Evolutionary conservation across 306 rosid species (phyloP), one percentile per base, ranked within the genome.

Genomic region (Citrullus colocynthis): DNA sequence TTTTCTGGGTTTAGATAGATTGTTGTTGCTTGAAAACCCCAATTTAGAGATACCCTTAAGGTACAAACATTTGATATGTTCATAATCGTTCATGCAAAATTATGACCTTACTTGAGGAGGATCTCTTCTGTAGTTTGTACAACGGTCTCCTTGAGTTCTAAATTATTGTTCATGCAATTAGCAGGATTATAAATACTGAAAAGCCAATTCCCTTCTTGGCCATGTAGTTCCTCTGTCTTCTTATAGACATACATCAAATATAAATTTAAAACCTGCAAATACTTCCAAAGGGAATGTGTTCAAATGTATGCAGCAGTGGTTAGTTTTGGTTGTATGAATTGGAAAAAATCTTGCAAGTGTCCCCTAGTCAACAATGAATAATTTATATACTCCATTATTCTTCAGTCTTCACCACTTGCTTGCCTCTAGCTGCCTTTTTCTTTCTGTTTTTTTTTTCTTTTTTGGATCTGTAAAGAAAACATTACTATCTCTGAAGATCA

Each of bases 1-100:
- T 82, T 65, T 66, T 71, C 42, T 21, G 21, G 76, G 59, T 71
- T 45, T 15, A 34, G 48, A 16, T 78, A 30, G 64, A 76, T 76
- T 9, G 24, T 20, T 56, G 37, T 72, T 72, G 42, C 59, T 72
- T 71, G 41, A 45, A 71, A 45, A 28, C 39, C 76, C 76, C 7
- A 0, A 28, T 12, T 71, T 48, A 14, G n/a, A 15, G 41, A 24
- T 72, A 24, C 18, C 18, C 15, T 49, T 4, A 15, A 17, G 14
- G 59, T 24, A 42, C 6, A 24, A 30, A 49, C 7, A 15, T 72
- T 14, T 21, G 59, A 72, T 72, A 18, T 72, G 42, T 45, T 72
- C n/a, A 3, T 41, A 28, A 71, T 28, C 21, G 42, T 48, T 44
- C 6, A 48, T 71, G 58, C 2, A 71, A 32, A 24, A 24, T 24